A percentile compares a stretch with the other conserved stretches of the same genome.
Conservation (phyloP, 371 early-diverging fungal genomes). For the Gilbertella persicaria region DNA sequence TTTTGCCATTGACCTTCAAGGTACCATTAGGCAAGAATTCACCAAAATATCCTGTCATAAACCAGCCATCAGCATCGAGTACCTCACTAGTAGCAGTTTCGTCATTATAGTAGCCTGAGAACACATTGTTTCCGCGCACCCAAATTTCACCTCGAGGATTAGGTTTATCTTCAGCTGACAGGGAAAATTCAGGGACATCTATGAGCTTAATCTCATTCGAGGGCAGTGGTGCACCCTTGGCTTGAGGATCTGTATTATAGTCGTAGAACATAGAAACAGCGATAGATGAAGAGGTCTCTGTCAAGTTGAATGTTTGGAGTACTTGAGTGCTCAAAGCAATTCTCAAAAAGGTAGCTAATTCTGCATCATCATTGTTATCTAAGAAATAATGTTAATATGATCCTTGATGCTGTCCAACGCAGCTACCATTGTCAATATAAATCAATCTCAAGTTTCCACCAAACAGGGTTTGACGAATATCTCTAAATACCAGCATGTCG, state of each 20-base stretch:
- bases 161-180: slow-evolving; percentile 68
- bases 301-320: slow-evolving; percentile 58
- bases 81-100: slow-evolving; percentile 44
- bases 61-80: slow-evolving; percentile 81
- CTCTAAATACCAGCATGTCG: slow-evolving; percentile 53
- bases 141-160: slow-evolving; percentile 77
- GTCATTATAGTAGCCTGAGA: slow-evolving; percentile 60
- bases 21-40: slow-evolving; percentile 68
- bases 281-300: slow-evolving; percentile 59
- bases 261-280: slow-evolving; percentile 62
- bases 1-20: slow-evolving; percentile 58
- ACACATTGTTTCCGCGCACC: slow-evolving; percentile 62
- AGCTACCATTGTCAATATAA: slow-evolving; percentile 47
- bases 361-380: slow-evolving; percentile 43
- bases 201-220: slow-evolving; percentile 89
- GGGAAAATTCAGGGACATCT: slow-evolving; percentile 69
- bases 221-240: slow-evolving; percentile 72
- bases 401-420: neutral
- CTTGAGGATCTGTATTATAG: slow-evolving; percentile 38
- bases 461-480: slow-evolving; percentile 62
- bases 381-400: slow-evolving; percentile 9
- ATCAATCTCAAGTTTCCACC: slow-evolving; percentile 83
- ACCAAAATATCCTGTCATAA: slow-evolving; percentile 81
- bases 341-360: slow-evolving; percentile 49
- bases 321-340: slow-evolving; percentile 57